phyloP scores from a whole-genome alignment of 345 rosid genomes.

The Hibiscus trionum region DNA sequence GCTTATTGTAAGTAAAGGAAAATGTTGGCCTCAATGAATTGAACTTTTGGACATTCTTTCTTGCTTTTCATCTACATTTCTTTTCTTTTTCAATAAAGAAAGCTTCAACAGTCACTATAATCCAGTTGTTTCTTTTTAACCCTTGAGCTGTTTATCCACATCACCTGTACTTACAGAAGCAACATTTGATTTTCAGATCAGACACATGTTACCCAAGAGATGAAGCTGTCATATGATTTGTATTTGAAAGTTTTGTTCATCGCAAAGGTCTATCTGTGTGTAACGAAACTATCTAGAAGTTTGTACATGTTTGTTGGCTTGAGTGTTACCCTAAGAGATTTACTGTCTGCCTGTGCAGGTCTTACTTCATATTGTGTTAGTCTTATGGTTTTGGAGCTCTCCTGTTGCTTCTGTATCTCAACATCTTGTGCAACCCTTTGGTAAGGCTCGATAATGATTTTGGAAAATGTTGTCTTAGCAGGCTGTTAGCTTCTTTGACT shows the following conservation, averaged over 20 bases:
- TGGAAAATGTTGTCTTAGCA: neutral
- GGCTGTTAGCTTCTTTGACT: neutral
- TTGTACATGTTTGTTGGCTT: neutral
- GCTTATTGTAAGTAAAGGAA: neutral
- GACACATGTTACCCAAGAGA: slow-evolving; percentile 42
- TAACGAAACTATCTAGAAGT: neutral
- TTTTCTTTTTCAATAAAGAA: neutral
- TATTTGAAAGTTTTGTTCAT: slow-evolving; percentile 37
- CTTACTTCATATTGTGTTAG: neutral
- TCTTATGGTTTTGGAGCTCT: neutral
- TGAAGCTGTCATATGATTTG: slow-evolving; percentile 43
- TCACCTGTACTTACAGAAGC: slow-evolving; percentile 3
- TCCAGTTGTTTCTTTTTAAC: neutral
- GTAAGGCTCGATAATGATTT: neutral
- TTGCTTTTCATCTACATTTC: neutral
- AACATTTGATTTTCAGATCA: slow-evolving; percentile 37
- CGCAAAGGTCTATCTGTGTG: slow-evolving; percentile 36
- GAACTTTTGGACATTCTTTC: neutral
- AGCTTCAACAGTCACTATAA: neutral
- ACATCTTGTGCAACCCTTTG: neutral
- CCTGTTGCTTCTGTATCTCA: neutral
- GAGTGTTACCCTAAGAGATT: neutral
- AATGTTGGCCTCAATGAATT: too few species aligned
- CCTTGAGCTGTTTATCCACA: neutral
- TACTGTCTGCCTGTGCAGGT: neutral